These are phyloP conservation scores for Chaetoscypha palmicola DNA, from an alignment of 2,329 filamentous ascomycete species.

Conservation along the genomic window DNA sequence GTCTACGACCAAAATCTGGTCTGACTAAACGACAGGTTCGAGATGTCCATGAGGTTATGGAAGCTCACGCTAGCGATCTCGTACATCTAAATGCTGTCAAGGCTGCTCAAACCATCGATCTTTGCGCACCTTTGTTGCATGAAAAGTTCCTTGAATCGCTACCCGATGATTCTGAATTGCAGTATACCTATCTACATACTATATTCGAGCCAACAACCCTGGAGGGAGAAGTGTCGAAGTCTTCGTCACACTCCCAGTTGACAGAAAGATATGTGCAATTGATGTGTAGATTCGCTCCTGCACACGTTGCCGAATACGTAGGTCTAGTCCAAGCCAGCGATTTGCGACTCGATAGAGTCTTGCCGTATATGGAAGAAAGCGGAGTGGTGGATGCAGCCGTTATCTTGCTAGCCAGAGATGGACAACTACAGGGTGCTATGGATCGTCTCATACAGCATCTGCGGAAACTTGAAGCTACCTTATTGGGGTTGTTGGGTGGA, in stretches of 20 bases:
- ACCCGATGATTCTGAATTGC: constrained; percentile 45
- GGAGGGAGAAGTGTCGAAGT: constrained; percentile 32
- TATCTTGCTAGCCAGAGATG: constrained; percentile 81
- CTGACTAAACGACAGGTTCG: constrained; percentile 63
- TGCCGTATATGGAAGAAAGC: constrained; percentile 82
- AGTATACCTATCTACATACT: constrained; percentile 59
- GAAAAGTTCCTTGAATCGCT: constrained; percentile 47
- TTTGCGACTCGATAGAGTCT: constrained; percentile 68
- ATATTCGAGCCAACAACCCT: constrained; percentile 58
- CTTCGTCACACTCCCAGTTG: constrained; percentile 49
- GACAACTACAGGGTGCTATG: constrained; percentile 78
- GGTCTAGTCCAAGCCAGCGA: constrained; percentile 68
- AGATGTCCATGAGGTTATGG: constrained; percentile 59
- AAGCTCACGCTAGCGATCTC: constrained; percentile 50
- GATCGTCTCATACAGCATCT: constrained; percentile 75
- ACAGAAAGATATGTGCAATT: constrained; percentile 81
- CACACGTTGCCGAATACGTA: constrained; percentile 80
- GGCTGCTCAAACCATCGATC: constrained; percentile 50
- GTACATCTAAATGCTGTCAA: constrained; percentile 48
- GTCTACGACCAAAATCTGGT: constrained; percentile 56
- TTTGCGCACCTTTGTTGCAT: constrained; percentile 49
- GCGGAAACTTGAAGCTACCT: constrained; percentile 67
- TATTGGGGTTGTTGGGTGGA: constrained; percentile 65
- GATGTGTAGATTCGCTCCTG: constrained; percentile 79
- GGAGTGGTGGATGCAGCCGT: constrained; percentile 91